A percentile compares a stretch with the other conserved stretches of the same genome.
Conservation (phyloP, 352 stramenopile genomes). For the Globisporangium heterothallicum region DNA sequence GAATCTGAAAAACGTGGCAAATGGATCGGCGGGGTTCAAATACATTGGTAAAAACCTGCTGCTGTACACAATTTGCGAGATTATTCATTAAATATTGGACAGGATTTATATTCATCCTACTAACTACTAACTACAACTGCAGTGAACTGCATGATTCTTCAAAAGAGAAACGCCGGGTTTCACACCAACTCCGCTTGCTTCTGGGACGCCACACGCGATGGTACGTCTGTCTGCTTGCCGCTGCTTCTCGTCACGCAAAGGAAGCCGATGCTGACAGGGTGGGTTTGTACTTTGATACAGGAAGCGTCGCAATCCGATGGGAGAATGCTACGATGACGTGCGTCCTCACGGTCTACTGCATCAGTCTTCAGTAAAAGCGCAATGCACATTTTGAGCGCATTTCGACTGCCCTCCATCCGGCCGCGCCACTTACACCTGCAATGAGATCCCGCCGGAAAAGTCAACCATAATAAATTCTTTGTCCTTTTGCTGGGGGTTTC, state of each 20-base stretch:
- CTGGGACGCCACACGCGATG: slow-evolving; percentile 82
- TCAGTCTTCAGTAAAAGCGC: slow-evolving; percentile 51
- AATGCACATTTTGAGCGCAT: not conserved
- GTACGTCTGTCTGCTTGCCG: slow-evolving; percentile 40
- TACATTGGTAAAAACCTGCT: slow-evolving; percentile 59
- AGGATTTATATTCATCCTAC: slow-evolving; percentile 7
- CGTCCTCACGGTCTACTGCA: slow-evolving; percentile 64
- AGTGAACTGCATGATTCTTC: slow-evolving; percentile 87
- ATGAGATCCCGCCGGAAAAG: slow-evolving; percentile 51
- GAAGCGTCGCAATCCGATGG: slow-evolving; percentile 70
- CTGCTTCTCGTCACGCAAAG: not conserved
- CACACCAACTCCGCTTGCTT: slow-evolving; percentile 87
- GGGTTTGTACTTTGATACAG: slow-evolving; percentile 16
- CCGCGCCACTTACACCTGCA: slow-evolving; percentile 46
- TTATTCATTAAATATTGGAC: slow-evolving; percentile 9
- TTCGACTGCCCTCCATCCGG: not conserved
- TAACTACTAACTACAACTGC: slow-evolving; percentile 10
- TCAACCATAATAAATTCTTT: slow-evolving; percentile 81
- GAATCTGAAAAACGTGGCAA: slow-evolving; percentile 76
- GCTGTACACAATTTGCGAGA: not conserved
- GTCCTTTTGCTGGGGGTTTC: slow-evolving; percentile 21
- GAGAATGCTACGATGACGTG: slow-evolving; percentile 73
- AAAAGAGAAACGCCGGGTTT: slow-evolving; percentile 85
- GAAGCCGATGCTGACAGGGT: not conserved
- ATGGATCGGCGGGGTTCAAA: slow-evolving; percentile 85